Conservation (phyloP, 768 basidiomycete genomes). For the Nidularia sp. region DNA sequence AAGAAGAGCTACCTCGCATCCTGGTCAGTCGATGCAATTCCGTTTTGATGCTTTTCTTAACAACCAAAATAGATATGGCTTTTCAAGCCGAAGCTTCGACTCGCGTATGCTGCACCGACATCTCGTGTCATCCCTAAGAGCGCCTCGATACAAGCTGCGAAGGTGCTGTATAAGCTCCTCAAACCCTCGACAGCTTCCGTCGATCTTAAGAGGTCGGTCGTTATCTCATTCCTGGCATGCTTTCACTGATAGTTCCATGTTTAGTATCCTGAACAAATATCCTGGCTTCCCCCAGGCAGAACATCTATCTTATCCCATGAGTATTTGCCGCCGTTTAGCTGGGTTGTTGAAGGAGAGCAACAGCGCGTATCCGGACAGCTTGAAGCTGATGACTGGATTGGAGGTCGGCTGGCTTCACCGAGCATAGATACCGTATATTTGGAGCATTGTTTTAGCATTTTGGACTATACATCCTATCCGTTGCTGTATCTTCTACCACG, state of each 20-base stretch:
- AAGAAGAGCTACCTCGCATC: conserved; percentile 73
- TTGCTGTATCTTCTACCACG: not conserved
- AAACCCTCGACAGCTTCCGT: conserved; percentile 48
- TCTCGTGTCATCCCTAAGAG: conserved; percentile 57
- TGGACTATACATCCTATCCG: not conserved
- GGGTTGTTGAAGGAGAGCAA: conserved; percentile 75
- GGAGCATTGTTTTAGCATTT: not conserved
- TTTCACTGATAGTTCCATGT: conserved; percentile 5
- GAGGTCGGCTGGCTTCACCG: conserved; percentile 77
- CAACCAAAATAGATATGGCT: conserved; percentile 70
- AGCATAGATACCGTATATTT: conserved; percentile 15
- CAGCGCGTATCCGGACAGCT: conserved; percentile 64
- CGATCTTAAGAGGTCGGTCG: conserved; percentile 51
- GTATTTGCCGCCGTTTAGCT: conserved; percentile 70
- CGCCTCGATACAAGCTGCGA: conserved; percentile 66
- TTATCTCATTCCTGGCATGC: not conserved
- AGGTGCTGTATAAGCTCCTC: conserved; percentile 82
- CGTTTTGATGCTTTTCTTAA: not conserved
- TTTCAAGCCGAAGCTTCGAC: conserved; percentile 84
- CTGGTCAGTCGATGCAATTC: conserved; percentile 49
- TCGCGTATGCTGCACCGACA: conserved; percentile 64
- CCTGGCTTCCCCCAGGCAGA: conserved; percentile 89
- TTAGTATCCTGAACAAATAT: conserved; percentile 61
- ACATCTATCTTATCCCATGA: conserved; percentile 76
- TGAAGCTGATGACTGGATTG: conserved; percentile 77